Base-by-base conservation (phyloP, 1,284 basidiomycete species). In the Papiliotrema flavescens region DNA sequence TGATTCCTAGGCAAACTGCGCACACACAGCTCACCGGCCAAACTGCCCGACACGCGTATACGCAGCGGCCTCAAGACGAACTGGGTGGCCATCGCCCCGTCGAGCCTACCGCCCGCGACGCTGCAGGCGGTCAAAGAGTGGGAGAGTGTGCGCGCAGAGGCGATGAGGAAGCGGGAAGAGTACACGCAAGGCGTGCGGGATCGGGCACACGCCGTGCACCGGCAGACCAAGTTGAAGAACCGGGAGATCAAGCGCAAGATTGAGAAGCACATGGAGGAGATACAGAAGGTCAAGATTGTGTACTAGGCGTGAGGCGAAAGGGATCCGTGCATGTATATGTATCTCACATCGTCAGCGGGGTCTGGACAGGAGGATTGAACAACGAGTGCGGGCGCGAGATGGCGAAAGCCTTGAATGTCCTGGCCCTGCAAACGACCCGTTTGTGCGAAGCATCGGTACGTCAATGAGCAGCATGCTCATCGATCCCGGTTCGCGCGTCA, bases 1-100 rank as follows among this genome's bases (percentile, higher is more conserved):
- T n/a, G n/a, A n/a, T n/a, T n/a, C n/a, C 54, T 49, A 26, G 28
- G 45, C 35, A 20, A 39, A 26, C 51, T 40, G 37, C 35, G 40
- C 28, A 24, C n/a, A n/a, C n/a, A n/a, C n/a, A n/a, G n/a, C n/a
- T n/a, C 52, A 46, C 47, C 46, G 5, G 23, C 34, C 32, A 54
- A 51, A 32, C 11, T 39, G 19, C 52, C 62, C 15, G 57, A 62
- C 42, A 39, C 60, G 6, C 51, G 45, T 24, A 61, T 69, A 50
- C 55, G 48, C 20, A 47, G 56, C 40, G 54, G 54, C 5, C 54
- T 64, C 32, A 55, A 59, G 42, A 28, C 54, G 20, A 54, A 49
- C 24, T 67, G 64, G 64, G 43, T 40, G 36, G 37, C 50, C 9
- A 51, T 66, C 36, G 55, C 62, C 50, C 24, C 24, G 24, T 2